These are phyloP conservation scores for Podaxis sp. DNA, from an alignment of 768 basidiomycete species.

Conservation along the genomic window DNA sequence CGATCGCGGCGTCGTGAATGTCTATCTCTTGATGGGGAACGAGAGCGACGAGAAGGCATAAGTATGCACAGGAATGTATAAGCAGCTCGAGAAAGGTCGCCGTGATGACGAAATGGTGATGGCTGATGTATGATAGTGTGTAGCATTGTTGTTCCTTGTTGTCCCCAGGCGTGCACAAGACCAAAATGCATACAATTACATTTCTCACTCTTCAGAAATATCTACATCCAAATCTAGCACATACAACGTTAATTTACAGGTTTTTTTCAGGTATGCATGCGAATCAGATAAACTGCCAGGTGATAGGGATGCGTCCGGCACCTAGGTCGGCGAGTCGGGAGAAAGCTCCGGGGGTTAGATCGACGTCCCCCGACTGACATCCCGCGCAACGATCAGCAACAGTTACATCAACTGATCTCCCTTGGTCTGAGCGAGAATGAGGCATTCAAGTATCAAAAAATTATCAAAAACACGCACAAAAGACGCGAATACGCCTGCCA, in stretches of 20 bases:
- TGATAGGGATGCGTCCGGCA: background rate
- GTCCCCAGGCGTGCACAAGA: background rate
- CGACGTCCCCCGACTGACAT: background rate
- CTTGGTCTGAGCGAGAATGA: background rate
- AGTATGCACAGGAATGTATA: background rate
- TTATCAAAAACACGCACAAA: background rate
- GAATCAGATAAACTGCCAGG: background rate
- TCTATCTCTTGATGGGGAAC: conserved; percentile 30
- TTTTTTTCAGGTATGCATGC: too few species aligned
- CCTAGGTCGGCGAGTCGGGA: background rate
- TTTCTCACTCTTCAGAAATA: background rate
- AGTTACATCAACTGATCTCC: background rate
- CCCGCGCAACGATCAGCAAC: background rate
- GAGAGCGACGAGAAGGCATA: conserved; percentile 38
- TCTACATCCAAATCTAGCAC: background rate
- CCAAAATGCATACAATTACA: too few species aligned
- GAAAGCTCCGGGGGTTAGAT: background rate
- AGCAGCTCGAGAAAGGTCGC: background rate
- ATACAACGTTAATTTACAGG: too few species aligned
- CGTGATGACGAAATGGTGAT: background rate
- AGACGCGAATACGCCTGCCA: background rate
- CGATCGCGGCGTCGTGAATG: conserved; percentile 17
- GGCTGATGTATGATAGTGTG: background rate
- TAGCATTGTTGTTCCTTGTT: conserved; percentile 2
- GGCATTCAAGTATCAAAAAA: too few species aligned